Base-by-base conservation (phyloP, 2,329 filamentous ascomycete genomes). In the Ophioceras dolichostomum region DNA sequence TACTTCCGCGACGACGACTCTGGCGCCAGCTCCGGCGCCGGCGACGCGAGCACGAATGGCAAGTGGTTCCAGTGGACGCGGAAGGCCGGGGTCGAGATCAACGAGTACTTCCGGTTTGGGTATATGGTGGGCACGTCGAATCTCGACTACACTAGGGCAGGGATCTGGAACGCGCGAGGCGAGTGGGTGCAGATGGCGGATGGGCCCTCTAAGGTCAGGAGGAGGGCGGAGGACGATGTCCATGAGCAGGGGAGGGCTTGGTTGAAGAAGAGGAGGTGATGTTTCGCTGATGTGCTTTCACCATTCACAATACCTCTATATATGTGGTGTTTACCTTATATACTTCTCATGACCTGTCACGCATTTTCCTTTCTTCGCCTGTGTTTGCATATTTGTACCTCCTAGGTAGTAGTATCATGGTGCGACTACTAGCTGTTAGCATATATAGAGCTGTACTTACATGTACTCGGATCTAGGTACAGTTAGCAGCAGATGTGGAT, bases 101-200 rank as follows among this genome's bases (percentile, higher is more conserved):
- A 77, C 28, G 80, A 87, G 55, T 89, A 86, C 49, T 88, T 89
- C 50, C 63, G 83, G 6, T 89, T 89, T 56, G 82, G 67, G 2
- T 87, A 76, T 49, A 72, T 88, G 67, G 65, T 70, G 36, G 83
- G 82, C 2, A 76, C 71, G 40, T 54, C 54, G 4, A 68, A 67
- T 28, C 77, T 68, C 18, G 83, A 89, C 52, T 89, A 84, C 49
- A 85, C 80, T 12, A 81, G 76, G 56, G 83, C 83, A 0, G 83
- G 82, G 1, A 68, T 65, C 10, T 89, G 83, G 83, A 67, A 66
- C 18, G 57, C 51, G 1, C 67, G 78, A 37, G 73, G 79, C 1
- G 62, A 67, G 24, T 89, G 83, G 83, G 61, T 62, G 31, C 55
- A 70, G 19, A 84, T 85, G 79, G 55, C 64, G 47, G 49, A 68